phyloP scores from a whole-genome alignment of 768 basidiomycete species.

The Russula emetica region DNA sequence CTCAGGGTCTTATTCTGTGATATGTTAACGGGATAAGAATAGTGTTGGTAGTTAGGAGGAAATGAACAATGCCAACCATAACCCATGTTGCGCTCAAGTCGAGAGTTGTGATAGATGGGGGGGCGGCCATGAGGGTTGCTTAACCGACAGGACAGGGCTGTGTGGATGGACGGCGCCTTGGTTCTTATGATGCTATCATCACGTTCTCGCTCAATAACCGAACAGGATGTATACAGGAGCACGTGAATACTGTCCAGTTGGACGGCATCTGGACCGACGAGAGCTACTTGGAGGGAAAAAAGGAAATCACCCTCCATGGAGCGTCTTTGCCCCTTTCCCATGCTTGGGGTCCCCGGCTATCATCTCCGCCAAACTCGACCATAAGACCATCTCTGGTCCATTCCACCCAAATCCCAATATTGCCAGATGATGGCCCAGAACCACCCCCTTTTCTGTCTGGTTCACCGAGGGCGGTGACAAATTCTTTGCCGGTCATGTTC shows the following conservation, averaged over 20 bases:
- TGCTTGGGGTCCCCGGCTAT: constrained; percentile 73
- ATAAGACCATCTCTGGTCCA: constrained; percentile 80
- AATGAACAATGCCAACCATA: constrained; percentile 45
- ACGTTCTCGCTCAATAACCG: neutral
- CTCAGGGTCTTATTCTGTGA: constrained; percentile 65
- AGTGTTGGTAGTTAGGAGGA: neutral
- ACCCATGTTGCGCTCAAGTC: constrained; percentile 58
- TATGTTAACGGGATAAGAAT: neutral
- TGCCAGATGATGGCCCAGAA: constrained; percentile 73
- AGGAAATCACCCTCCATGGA: constrained; percentile 67
- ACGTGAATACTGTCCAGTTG: neutral
- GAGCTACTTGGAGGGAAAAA: constrained; percentile 43
- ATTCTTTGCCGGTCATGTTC: constrained; percentile 67
- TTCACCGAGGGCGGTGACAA: constrained; percentile 74
- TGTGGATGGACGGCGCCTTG: neutral
- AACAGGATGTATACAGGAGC: neutral
- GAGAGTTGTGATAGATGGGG: constrained; percentile 53
- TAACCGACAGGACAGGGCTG: neutral
- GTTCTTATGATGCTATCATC: neutral
- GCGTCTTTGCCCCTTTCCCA: constrained; percentile 87
- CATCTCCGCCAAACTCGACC: constrained; percentile 80
- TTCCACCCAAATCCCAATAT: constrained; percentile 91
- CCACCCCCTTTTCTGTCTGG: constrained; percentile 91
- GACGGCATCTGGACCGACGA: neutral
- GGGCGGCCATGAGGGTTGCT: constrained; percentile 59